These are phyloP conservation scores for Annulohypoxylon moriforme DNA, from an alignment of 495 filamentous ascomycete genomes.

Conservation along the genomic window DNA sequence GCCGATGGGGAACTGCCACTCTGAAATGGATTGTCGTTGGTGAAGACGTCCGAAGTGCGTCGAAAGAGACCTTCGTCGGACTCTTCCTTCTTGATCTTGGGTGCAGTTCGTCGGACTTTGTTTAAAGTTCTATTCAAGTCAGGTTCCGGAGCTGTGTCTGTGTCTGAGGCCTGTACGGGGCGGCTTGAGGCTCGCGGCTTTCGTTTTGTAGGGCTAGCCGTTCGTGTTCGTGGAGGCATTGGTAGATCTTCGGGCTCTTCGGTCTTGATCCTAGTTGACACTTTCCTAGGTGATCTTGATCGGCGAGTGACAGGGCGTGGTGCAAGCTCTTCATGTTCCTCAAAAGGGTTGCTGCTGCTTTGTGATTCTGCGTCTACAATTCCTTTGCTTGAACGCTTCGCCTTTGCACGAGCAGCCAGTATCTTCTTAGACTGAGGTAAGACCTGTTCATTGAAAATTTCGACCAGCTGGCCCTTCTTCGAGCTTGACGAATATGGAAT, in stretches of 20 bases:
- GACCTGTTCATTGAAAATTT: constrained; percentile 83
- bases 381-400: constrained; percentile 82
- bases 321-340: constrained; percentile 58
- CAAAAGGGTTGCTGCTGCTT: constrained; percentile 55
- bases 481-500: constrained; percentile 80
- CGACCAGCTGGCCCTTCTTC: constrained; percentile 89
- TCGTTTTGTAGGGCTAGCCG: constrained; percentile 63
- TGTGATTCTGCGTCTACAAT: constrained; percentile 81
- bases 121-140: constrained; percentile 46
- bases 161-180: constrained; percentile 58
- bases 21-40: constrained; percentile 93
- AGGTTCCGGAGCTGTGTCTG: constrained; percentile 62
- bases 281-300: constrained; percentile 61
- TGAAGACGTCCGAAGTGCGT: constrained; percentile 70
- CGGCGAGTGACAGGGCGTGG: constrained; percentile 56
- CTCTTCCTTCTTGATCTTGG: constrained; percentile 60
- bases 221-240: constrained; percentile 43
- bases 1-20: constrained; percentile 69
- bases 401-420: constrained; percentile 75
- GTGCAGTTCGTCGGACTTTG: constrained; percentile 44
- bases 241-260: constrained; percentile 59
- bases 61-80: constrained; percentile 57
- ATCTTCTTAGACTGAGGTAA: constrained; percentile 80
- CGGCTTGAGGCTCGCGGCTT: constrained; percentile 61
- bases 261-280: constrained; percentile 56